phyloP scores from a whole-genome alignment of 208 protist species.

The Blastocrithidia nonstop region DNA sequence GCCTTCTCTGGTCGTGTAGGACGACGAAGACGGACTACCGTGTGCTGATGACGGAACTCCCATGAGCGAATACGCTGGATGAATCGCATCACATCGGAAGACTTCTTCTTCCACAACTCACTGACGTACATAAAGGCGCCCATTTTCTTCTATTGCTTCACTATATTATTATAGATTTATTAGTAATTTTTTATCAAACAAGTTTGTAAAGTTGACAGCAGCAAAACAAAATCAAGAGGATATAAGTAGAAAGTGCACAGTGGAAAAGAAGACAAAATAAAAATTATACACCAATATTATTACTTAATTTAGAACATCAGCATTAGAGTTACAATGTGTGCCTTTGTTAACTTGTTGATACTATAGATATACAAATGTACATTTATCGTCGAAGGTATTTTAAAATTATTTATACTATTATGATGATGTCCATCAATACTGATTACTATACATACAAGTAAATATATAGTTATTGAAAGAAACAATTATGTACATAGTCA shows the following conservation, averaged over 20 bases:
- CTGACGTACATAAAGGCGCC: constrained; percentile 99
- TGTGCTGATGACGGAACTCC: constrained; percentile 97
- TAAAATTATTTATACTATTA: too few species aligned
- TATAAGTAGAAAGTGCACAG: constrained; percentile 2
- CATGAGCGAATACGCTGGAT: constrained; percentile 96
- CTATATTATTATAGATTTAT: not conserved
- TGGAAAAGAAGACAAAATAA: constrained; percentile 4
- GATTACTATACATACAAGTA: too few species aligned
- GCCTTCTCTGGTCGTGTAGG: constrained; percentile 99
- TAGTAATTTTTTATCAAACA: constrained; percentile 2
- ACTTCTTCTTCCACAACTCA: constrained; percentile 99
- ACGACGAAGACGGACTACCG: constrained; percentile 83
- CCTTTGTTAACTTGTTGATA: too few species aligned
- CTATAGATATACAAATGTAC: not conserved
- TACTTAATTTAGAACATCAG: too few species aligned
- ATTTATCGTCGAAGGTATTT: not conserved
- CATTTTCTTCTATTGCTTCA: constrained; percentile 75
- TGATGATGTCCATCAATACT: too few species aligned
- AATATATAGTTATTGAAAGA: too few species aligned
- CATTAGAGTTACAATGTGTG: too few species aligned
- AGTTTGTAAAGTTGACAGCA: too few species aligned
- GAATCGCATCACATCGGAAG: constrained; percentile 99
- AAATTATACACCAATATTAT: too few species aligned
- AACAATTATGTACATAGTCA: too few species aligned
- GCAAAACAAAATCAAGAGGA: constrained; percentile 1